Conservation (phyloP, 306 rosid species). For the Dalbergia oliveri region DNA sequence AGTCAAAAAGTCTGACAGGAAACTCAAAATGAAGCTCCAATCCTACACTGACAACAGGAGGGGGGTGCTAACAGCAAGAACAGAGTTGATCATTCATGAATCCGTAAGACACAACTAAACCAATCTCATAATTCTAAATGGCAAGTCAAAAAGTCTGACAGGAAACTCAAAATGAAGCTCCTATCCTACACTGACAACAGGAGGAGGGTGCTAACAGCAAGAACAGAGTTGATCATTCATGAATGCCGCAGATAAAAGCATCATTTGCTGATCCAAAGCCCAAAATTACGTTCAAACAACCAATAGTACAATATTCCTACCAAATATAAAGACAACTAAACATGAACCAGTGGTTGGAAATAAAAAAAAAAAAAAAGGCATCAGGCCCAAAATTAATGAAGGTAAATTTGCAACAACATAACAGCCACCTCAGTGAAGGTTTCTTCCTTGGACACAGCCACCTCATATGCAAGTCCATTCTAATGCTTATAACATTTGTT, state of each 20-base stretch:
- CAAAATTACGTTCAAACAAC: background rate
- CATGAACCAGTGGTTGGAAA: background rate
- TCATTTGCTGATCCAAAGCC: background rate
- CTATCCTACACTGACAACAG: constrained; percentile 25
- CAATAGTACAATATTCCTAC: background rate
- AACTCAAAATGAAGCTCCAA: constrained; percentile 23
- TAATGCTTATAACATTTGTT: background rate
- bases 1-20: constrained; percentile 15
- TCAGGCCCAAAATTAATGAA: background rate
- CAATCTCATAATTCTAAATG: background rate
- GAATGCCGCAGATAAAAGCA: constrained; percentile 13
- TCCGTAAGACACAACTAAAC: background rate
- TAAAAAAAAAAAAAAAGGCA: background rate
- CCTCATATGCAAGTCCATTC: constrained; percentile 3
- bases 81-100: background rate
- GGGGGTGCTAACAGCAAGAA: constrained; percentile 21
- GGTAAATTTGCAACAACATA: background rate
- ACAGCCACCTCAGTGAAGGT: background rate
- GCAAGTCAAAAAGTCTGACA: background rate
- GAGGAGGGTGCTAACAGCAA: constrained; percentile 23
- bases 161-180: constrained; percentile 30
- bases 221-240: background rate
- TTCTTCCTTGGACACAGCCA: background rate
- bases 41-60: constrained; percentile 26
- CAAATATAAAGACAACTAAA: background rate